Evolutionary conservation across 768 basidiomycete genomes (phyloP), one percentile per base, ranked within the genome.

Genomic region (Steccherinum ochraceum): DNA sequence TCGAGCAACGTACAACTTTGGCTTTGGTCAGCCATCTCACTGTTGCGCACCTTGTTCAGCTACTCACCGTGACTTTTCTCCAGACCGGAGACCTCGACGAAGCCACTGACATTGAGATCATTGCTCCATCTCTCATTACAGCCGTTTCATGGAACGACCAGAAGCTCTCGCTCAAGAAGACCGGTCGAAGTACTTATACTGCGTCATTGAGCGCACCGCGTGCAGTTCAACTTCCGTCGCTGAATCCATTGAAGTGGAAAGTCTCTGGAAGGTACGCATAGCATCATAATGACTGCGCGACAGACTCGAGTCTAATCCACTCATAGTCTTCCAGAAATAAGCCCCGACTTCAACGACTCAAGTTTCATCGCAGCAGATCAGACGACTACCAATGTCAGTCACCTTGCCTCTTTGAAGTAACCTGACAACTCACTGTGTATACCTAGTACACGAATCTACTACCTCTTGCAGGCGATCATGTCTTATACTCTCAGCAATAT

Each of bases 401-500:
- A n/a, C n/a, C n/a, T n/a, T n/a, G n/a, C n/a, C n/a, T n/a, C n/a
- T 11, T 7, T n/a, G n/a, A n/a, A n/a, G n/a, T n/a, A n/a, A n/a
- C n/a, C n/a, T n/a, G n/a, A n/a, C n/a, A n/a, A n/a, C n/a, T n/a
- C n/a, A n/a, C n/a, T n/a, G n/a, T n/a, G n/a, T n/a, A n/a, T n/a
- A n/a, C n/a, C 3, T 44, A 78, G 76, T 78, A 77, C 56, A 77
- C 76, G 2, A 76, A 77, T 57, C 64, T 77, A 7, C 75, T 74
- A 2, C 69, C 71, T 2, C 55, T 77, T 16, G 66, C 72, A 0
- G 75, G 73, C 16, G 61, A 65, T 26, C 62, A 64, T 21, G 76
- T 79, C 18, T 61, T 79, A 21, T 78, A 78, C 58, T 75, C 75
- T 2, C 75, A 77, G 48, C 75, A 79, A 65, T 77, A 79, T 49